Base-by-base conservation (phyloP, 2,329 filamentous ascomycete species). In the Colletotrichum sidae region DNA sequence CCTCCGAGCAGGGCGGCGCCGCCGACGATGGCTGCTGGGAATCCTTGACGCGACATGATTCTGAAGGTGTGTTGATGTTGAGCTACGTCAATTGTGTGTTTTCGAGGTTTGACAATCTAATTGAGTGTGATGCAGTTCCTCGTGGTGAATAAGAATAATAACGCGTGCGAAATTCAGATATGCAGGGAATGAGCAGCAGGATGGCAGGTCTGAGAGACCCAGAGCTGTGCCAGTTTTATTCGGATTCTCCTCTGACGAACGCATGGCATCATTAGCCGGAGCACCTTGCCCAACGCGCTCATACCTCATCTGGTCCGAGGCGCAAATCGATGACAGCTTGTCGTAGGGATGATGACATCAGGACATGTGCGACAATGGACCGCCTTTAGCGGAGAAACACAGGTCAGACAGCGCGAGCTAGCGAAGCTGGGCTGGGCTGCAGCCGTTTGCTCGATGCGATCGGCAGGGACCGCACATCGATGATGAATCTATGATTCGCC, bases 281-380 rank as follows among this genome's bases (percentile, higher is more conserved):
- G 11, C 35, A 13, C 5, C n/a, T 3, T 42, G 7, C 12, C 44
- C 4, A 11, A 25, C 17, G 38, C 34, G 58, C 41, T 46, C 37
- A n/a, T 37, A 10, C 46, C 25, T 44, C 37, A 12, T 42, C 42
- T 54, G 52, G 38, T 63, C 37, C 42, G 55, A 45, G 10, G 45
- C 25, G 55, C 44, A 49, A 67, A 61, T 69, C 67, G 57, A 69
- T 69, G 67, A 69, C 67, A 51, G 56, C 65, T 68, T 56, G 44
- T 58, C 53, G 13, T 15, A 51, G 13, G 35, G 53, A 12, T 15
- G 53, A 69, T 69, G 67, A 69, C 65, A 67, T 69, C 67, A 69
- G 65, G 50, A 61, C 47, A 9, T 42, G 33, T 25, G 25, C 25
- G 25, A 25, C 25, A 25, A 25, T 25, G 25, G 25, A 25, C 25